Evolutionary conservation across 768 basidiomycete species (phyloP), one percentile per base, ranked within the genome.

Genomic region (Agrocybe praecox): DNA sequence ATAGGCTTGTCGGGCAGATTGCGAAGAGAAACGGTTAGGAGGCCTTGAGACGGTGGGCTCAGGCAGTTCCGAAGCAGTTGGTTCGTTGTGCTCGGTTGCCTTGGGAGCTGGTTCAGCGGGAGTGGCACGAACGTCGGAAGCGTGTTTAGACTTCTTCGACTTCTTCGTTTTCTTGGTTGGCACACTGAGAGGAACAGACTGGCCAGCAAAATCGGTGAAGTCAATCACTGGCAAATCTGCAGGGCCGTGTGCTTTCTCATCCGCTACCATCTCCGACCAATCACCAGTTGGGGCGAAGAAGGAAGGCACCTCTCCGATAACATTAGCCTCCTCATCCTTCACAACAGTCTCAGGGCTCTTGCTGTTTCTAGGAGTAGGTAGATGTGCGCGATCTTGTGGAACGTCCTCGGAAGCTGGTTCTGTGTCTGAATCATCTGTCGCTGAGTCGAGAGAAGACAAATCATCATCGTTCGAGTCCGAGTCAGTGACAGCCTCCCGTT

Each of bases 261-360:
- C 87, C 17, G 87, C 79, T n/a, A 92, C 89, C 85, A 92, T 89
- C 67, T 93, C 90, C 10, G 90, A 89, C 92, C 92, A 93, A 63
- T 83, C 81, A 15, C 81, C 80, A 26, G 79, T 68, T 1, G 77
- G 60, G 6, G 80, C 72, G 61, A 88, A 87, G 69, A 90, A 86
- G 15, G 83, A 75, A 23, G 77, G 67, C 49, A 69, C 59, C 12
- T 60, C 70, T 29, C 69, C 76, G 59, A 74, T 74, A 5, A 64
- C 53, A 57, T 60, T 48, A 61, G 58, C 24, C 2, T 67, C 67
- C 47, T 76, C 73, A 29, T 70, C 69, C 15, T 65, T 62, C 14
- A 58, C 56, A 17, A 69, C 64, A 1, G 73, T 69, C 26, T 78
- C 78, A 21, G 86, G 82, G 62, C 85, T 84, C 69, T 85, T 84